These are phyloP conservation scores for Phytophthora tubulina DNA, from an alignment of 352 stramenopile species.

Conservation along the genomic window DNA sequence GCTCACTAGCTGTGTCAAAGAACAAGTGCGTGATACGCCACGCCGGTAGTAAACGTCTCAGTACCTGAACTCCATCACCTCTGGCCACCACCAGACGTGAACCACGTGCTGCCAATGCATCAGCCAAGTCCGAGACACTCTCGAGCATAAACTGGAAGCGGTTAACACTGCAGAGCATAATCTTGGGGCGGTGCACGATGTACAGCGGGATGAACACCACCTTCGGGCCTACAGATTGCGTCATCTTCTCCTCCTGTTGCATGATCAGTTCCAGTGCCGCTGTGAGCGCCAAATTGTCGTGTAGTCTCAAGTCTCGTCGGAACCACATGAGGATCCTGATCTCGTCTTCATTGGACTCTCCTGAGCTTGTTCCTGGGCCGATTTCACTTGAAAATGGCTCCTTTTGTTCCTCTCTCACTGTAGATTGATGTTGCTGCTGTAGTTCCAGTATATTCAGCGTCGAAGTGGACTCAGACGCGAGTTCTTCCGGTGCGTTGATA, in stretches of 20 bases:
- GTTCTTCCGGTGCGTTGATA: slow-evolving; percentile 35
- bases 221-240: background rate
- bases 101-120: slow-evolving; percentile 69
- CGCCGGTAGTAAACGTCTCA: slow-evolving; percentile 82
- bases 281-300: slow-evolving; percentile 96
- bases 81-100: slow-evolving; percentile 77
- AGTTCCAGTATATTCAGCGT: background rate
- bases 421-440: background rate
- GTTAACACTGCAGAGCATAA: slow-evolving; percentile 84
- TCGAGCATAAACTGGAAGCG: slow-evolving; percentile 95
- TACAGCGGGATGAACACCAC: slow-evolving; percentile 89
- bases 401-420: background rate
- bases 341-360: slow-evolving; percentile 3
- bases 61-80: slow-evolving; percentile 81
- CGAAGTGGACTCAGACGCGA: slow-evolving; percentile 5
- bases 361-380: background rate
- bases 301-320: slow-evolving; percentile 95
- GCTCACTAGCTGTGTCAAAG: slow-evolving; percentile 93
- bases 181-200: slow-evolving; percentile 88
- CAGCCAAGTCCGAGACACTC: slow-evolving; percentile 86
- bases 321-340: slow-evolving; percentile 92
- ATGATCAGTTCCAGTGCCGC: slow-evolving; percentile 66
- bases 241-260: slow-evolving; percentile 17
- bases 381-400: slow-evolving; percentile 11
- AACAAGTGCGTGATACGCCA: slow-evolving; percentile 93